Conservation (phyloP, 495 filamentous ascomycete genomes). For the Baudoinia panamericana region DNA sequence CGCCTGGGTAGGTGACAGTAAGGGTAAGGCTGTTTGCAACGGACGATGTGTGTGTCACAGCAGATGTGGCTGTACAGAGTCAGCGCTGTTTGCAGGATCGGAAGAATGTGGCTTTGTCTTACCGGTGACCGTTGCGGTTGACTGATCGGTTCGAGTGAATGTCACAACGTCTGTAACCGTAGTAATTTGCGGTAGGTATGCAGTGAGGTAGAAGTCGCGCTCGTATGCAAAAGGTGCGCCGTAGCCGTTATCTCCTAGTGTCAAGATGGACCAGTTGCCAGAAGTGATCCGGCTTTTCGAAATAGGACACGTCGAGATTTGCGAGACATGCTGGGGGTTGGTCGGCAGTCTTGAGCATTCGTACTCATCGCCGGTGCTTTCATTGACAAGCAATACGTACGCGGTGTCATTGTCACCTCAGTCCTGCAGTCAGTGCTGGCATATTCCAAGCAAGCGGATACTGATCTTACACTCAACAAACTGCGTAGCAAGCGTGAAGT, state of each 20-base stretch:
- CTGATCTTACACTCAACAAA: slow-evolving; percentile 15
- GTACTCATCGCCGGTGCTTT: slow-evolving; percentile 11
- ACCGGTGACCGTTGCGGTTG: slow-evolving; percentile 1
- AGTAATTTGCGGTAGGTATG: slow-evolving; percentile 5
- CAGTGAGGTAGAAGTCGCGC: slow-evolving; percentile 8
- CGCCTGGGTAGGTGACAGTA: not conserved
- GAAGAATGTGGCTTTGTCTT: not conserved
- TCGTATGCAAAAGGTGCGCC: slow-evolving; percentile 13
- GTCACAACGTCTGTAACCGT: slow-evolving; percentile 6
- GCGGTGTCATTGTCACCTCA: slow-evolving; percentile 9
- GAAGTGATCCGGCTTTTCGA: slow-evolving; percentile 8
- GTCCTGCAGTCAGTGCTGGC: not conserved
- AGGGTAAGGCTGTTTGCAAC: not conserved
- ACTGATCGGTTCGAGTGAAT: slow-evolving; percentile 7
- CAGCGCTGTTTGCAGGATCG: not conserved
- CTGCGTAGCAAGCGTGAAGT: slow-evolving; percentile 13
- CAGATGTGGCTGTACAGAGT: not conserved
- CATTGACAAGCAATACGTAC: slow-evolving; percentile 3
- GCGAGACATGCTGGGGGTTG: slow-evolving; percentile 1
- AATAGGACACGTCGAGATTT: slow-evolving; percentile 12
- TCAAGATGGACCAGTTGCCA: slow-evolving; percentile 11
- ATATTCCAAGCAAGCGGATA: no score
- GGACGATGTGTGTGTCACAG: not conserved
- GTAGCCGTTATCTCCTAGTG: slow-evolving; percentile 9
- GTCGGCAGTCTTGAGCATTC: slow-evolving; percentile 7